phyloP scores from a whole-genome alignment of 208 protist genomes.

The Acanthamoeba castellanii region DNA sequence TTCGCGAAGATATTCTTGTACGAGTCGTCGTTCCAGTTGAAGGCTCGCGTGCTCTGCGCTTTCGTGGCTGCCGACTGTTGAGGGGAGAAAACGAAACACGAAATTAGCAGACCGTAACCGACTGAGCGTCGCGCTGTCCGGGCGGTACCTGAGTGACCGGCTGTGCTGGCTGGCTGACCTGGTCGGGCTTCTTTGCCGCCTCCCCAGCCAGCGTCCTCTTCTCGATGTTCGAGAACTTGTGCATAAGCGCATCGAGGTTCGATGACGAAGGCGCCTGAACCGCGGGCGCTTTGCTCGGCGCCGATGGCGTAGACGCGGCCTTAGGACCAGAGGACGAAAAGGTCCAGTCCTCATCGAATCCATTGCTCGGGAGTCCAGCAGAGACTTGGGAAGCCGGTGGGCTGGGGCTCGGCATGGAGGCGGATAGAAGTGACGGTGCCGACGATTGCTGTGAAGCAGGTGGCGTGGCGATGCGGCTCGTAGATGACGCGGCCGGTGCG shows the following conservation, averaged over 20 bases:
- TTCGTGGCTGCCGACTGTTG: background rate
- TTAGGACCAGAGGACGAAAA: background rate
- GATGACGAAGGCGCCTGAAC: background rate
- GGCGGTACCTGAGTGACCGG: background rate
- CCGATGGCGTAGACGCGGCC: background rate
- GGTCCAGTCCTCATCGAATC: background rate
- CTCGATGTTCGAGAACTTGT: constrained; percentile 13
- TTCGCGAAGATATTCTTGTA: background rate
- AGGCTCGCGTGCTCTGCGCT: background rate
- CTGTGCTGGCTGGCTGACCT: background rate
- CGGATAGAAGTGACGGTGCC: background rate
- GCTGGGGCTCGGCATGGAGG: background rate
- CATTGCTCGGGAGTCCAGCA: background rate
- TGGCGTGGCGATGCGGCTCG: too few species aligned
- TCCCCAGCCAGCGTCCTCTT: background rate
- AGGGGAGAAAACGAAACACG: background rate
- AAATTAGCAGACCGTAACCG: background rate
- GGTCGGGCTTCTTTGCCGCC: background rate
- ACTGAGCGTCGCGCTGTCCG: too few species aligned
- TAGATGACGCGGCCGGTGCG: background rate
- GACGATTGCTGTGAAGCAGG: background rate
- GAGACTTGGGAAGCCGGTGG: background rate
- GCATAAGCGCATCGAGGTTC: background rate
- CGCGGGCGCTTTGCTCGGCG: background rate
- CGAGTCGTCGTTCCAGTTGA: constrained; percentile 51